Percentiles rank a stretch among this genome's conserved stretches.
Conservation (phyloP, 2,329 filamentous ascomycete genomes). For the Cladosporium colombiae region DNA sequence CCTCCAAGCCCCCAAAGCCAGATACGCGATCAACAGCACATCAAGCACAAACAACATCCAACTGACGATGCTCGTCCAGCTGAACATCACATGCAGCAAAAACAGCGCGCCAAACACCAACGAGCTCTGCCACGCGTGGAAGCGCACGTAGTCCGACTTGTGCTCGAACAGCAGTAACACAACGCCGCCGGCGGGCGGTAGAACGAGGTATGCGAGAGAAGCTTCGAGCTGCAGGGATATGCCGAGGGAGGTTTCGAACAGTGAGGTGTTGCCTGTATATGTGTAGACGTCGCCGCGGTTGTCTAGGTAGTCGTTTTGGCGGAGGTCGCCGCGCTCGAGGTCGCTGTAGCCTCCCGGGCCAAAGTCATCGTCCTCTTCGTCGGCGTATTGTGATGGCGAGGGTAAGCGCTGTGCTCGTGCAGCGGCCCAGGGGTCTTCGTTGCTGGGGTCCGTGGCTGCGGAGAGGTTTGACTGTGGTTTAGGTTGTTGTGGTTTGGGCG, state of each 20-base stretch:
- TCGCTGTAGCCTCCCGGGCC: constrained; percentile 28
- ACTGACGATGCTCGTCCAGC: constrained; percentile 79
- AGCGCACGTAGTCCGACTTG: constrained; percentile 96
- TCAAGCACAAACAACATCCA: constrained; percentile 82
- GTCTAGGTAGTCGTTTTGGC: constrained; percentile 35
- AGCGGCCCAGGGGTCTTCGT: constrained; percentile 43
- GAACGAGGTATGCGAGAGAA: constrained; percentile 78
- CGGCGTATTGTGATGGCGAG: constrained; percentile 36
- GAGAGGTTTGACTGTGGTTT: constrained; percentile 32
- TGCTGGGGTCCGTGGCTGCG: constrained; percentile 27
- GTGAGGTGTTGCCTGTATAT: constrained; percentile 51
- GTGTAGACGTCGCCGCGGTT: constrained; percentile 22
- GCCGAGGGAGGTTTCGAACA: constrained; percentile 87
- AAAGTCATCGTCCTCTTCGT: constrained; percentile 23
- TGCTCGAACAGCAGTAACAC: constrained; percentile 82
- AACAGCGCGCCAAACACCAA: constrained; percentile 49
- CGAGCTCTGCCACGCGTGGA: constrained; percentile 85
- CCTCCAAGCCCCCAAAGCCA: constrained; percentile 77
- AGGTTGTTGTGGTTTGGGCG: constrained; percentile 41
- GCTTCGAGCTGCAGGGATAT: constrained; percentile 88
- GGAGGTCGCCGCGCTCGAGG: constrained; percentile 34
- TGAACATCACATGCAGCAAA: constrained; percentile 80
- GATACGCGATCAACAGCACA: constrained; percentile 70
- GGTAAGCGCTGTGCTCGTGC: constrained; percentile 45
- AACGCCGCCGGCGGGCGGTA: constrained; percentile 85